These are phyloP conservation scores for Mortierella hygrophila DNA, from an alignment of 192 early-diverging fungal species.

Conservation along the genomic window DNA sequence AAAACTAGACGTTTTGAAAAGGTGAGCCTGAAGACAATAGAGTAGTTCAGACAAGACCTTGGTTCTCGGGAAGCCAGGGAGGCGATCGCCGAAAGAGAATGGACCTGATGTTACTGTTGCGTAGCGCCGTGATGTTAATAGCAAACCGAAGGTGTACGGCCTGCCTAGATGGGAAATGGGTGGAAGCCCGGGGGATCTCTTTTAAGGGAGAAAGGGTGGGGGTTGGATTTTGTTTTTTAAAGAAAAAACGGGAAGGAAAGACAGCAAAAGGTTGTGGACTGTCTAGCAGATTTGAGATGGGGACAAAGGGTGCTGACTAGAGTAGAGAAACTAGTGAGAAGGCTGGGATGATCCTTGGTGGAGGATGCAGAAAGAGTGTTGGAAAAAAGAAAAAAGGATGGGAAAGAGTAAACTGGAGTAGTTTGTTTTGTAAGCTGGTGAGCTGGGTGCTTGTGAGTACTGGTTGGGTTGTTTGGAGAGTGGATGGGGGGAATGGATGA, in stretches of 20 bases:
- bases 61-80: slow-evolving; percentile 57
- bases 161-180: slow-evolving; percentile 55
- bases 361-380: slow-evolving; percentile 19
- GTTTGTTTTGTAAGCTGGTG: neutral
- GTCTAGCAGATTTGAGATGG: slow-evolving; percentile 41
- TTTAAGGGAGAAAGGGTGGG: slow-evolving; percentile 42
- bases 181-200: slow-evolving; percentile 50
- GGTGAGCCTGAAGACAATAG: slow-evolving; percentile 56
- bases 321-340: slow-evolving; percentile 33
- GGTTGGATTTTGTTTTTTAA: slow-evolving; percentile 37
- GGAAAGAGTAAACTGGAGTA: slow-evolving; percentile 6
- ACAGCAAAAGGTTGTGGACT: slow-evolving; percentile 50
- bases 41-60: slow-evolving; percentile 60
- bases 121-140: slow-evolving; percentile 61
- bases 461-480: slow-evolving; percentile 36
- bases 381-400: slow-evolving; percentile 32
- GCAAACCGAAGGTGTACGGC: slow-evolving; percentile 56
- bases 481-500: slow-evolving; percentile 46
- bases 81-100: slow-evolving; percentile 59
- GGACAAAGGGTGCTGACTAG: slow-evolving; percentile 37
- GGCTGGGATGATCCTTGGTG: slow-evolving; percentile 33
- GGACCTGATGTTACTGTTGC: slow-evolving; percentile 55
- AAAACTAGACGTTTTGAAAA: slow-evolving; percentile 34
- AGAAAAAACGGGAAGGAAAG: slow-evolving; percentile 38
- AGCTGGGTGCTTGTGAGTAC: slow-evolving; percentile 36